phyloP scores from a whole-genome alignment of 1,284 basidiomycete species.

The Puccinia triticina region DNA sequence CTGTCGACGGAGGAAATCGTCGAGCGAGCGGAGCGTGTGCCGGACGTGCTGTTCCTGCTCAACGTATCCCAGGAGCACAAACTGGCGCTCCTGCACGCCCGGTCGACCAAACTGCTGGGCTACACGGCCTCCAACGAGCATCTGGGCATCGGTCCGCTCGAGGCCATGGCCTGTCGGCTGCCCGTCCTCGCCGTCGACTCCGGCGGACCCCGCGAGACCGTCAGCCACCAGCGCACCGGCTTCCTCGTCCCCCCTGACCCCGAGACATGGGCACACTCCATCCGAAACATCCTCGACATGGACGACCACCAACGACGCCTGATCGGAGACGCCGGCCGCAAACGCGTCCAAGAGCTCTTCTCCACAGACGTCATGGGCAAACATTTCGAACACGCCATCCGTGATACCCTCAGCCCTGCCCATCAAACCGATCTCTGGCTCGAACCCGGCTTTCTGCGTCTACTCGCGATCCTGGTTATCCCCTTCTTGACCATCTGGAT shows the following conservation, averaged over 20 bases:
- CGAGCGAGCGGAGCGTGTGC: conserved; percentile 59
- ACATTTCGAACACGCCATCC: conserved; percentile 66
- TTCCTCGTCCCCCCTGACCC: conserved; percentile 68
- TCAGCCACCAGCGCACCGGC: conserved; percentile 65
- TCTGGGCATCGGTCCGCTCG: conserved; percentile 94
- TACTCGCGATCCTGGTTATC: background rate
- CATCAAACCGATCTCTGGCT: background rate
- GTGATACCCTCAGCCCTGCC: background rate
- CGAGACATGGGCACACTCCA: conserved; percentile 70
- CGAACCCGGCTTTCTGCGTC: background rate
- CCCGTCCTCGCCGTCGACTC: conserved; percentile 85
- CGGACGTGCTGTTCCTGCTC: conserved; percentile 78
- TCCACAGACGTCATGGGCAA: conserved; percentile 70
- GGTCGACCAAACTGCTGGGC: conserved; percentile 71
- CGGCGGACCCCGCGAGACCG: conserved; percentile 88
- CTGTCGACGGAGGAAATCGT: conserved; percentile 61
- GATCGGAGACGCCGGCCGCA: conserved; percentile 67
- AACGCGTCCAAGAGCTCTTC: conserved; percentile 68
- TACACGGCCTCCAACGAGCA: conserved; percentile 97
- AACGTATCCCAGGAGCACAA: conserved; percentile 82
- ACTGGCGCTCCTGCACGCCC: conserved; percentile 69
- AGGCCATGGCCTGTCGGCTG: conserved; percentile 88
- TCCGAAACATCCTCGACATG: conserved; percentile 69
- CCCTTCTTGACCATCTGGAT: background rate
- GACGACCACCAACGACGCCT: conserved; percentile 63